Conservation (phyloP, 148 eudicot species). For the Nepenthes mirabilis region DNA sequence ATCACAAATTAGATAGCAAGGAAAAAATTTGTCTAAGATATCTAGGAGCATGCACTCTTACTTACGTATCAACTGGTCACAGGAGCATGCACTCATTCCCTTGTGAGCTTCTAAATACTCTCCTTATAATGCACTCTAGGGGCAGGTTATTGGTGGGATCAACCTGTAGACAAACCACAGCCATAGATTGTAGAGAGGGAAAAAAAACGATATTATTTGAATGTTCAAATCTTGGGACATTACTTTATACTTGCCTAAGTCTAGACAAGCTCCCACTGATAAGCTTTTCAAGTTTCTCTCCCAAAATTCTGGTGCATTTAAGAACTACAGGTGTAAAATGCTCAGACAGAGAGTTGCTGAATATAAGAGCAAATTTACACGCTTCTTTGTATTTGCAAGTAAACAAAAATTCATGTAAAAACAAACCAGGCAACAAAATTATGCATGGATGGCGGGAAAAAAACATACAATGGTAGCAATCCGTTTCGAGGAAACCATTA, state of each 20-base stretch:
- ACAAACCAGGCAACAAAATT: neutral
- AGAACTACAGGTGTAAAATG: no score
- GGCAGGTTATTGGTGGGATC: slow-evolving; percentile 74
- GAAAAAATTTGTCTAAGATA: neutral
- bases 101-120: slow-evolving; percentile 68
- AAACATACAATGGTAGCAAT: slow-evolving; percentile 61
- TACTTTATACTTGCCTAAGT: no score
- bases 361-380: no score
- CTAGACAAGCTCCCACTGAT: no score
- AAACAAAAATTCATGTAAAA: no score
- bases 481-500: slow-evolving; percentile 65
- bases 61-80: slow-evolving; percentile 94
- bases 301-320: no score
- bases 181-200: neutral
- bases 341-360: no score
- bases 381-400: no score
- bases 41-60: slow-evolving; percentile 8
- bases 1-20: neutral
- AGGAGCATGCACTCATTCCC: slow-evolving; percentile 87
- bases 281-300: no score
- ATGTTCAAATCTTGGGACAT: no score
- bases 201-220: no score
- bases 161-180: slow-evolving; percentile 42
- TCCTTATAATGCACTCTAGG: slow-evolving; percentile 80
- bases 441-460: neutral